Evolutionary conservation across 495 filamentous ascomycete genomes (phyloP), one percentile per base, ranked within the genome.

Genomic region (Articulospora tetracladia): DNA sequence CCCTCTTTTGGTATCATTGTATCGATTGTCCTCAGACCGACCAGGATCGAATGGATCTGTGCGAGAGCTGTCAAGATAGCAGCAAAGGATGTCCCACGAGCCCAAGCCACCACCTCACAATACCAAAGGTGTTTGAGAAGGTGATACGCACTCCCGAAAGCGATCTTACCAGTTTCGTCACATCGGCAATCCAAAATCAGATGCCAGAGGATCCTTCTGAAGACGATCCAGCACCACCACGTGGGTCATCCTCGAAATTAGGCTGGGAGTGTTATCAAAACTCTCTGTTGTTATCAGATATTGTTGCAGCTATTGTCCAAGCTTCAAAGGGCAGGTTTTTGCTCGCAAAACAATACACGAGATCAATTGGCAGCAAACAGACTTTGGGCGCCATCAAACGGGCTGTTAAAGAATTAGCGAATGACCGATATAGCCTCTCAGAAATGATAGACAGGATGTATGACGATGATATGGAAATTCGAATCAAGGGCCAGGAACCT

Each of bases 261-360:
- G 68, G 62, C 17, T 28, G 62, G 22, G 49, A 65, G 19, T 69
- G 61, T 24, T 32, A 55, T n/a, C 36, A 57, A 12, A 47, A 62
- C 17, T 34, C 59, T 2, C 46, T 48, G 1, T 28, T 72, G 20
- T 44, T 64, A 34, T 44, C 58, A 3, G 26, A 56, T n/a, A 65
- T 72, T 11, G 25, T 66, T 1, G 24, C 26, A 1, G 30, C 60
- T n/a, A 63, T 72, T 24, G 59, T 65, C 39, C 32, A 20, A 2
- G 66, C 65, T 22, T 60, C 63, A 1, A 39, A 66, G 11, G 60
- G 64, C n/a, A 69, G 54, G 41, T 72, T 70, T 51, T 39, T 65
- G 20, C 46, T 69, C 24, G 70, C 68, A 3, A 64, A 62, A 22
- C 58, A 68, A 26, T 69, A 68, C 53, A 50, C 66, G 25, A 48